Evolutionary conservation across 225 moss, liverwort and hornwort species (phyloP), one percentile per base, ranked within the genome.

Genomic region (Physcomitrellopsis africana): DNA sequence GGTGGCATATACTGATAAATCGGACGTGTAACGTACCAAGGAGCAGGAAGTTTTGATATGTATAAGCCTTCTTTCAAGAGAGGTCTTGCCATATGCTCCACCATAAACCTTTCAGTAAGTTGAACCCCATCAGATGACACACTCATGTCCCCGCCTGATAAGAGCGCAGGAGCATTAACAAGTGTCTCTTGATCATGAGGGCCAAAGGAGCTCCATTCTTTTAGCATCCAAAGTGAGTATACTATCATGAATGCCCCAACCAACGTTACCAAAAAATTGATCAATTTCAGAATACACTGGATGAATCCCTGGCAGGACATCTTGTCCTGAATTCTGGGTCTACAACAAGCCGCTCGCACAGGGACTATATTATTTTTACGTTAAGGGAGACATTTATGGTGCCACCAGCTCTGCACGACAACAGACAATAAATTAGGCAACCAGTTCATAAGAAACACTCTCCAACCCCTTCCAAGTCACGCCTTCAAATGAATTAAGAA

Each of bases 271-370:
- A 99, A 72, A 60, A 95, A 92, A 84, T 99, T 99, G 72, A 93
- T 80, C 64, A 95, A 55, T 72, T 95, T 99, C 65, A 99, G 75
- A 61, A 89, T 79, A 72, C 95, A 92, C 73, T 99, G 95, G 61
- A 99, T 83, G 53, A 87, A 93, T 75, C 99, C 99, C 81, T 82
- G 92, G 85, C 99, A 99, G 77, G 84, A 82, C 99, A 99, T 99
- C 27, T 80, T 84, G 62, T 79, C 73, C 72, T 57, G 32, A 37
- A 11, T 27, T 14, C 20, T 51, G 18, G 62, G 76, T 43, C 65
- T 77, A 84, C 70, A 47, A 70, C 66, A 66, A 65, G 70, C 74
- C 62, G 51, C 51, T 70, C 55, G 49, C 70, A 74, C 76, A 7
- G 29, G 22, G 16, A 60, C 37, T 66, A 16, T 49, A 78, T 47